Evolutionary conservation across 345 rosid genomes (phyloP), one percentile per base, ranked within the genome.

Genomic region (Salix udensis): DNA sequence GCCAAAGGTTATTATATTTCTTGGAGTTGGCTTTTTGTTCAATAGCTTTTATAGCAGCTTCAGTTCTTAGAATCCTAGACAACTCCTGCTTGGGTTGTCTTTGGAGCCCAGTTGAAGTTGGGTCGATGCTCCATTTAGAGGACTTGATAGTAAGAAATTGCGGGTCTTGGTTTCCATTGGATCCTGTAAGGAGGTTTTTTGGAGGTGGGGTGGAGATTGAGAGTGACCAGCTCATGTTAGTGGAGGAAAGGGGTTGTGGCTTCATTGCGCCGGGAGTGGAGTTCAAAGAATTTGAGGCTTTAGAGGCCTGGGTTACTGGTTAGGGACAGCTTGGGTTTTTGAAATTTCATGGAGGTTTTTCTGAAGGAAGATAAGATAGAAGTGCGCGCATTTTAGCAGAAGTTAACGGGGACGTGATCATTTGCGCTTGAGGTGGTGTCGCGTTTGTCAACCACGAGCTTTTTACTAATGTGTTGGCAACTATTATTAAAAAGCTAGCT

Each of bases 21-120:
- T 79, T 85, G 9, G 98, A 91, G 75, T 88, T 86, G 39, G 94
- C 88, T 80, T 92, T 94, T 84, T 71, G 87, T 83, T 89, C 97
- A 13, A 94, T 86, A 65, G 86, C 86, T 66, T 84, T 79, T 15
- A 90, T 85, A 60, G 97, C 93, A 24, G 92, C 86, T 3, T 94
- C 97, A 9, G 90, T 84, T 80, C 91, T 85, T 42, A 92, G 85
- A 73, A 91, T 79, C 77, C 83, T 86, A 9, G 96, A 92, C 76
- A 94, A 76, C 7, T 88, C 86, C 86, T 88, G 87, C 80, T 84
- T 78, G 70, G 88, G 65, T 46, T 87, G 86, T 68, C 58, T 86
- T 82, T 82, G 85, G 77, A 83, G 81, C 39, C 87, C 90, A 24
- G 74, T 64, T 4, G 77, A 74, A 2, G 12, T 60, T 16, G 69